Evolutionary conservation across 768 basidiomycete species (phyloP).

Genomic region (Dentipellis sp.): DNA sequence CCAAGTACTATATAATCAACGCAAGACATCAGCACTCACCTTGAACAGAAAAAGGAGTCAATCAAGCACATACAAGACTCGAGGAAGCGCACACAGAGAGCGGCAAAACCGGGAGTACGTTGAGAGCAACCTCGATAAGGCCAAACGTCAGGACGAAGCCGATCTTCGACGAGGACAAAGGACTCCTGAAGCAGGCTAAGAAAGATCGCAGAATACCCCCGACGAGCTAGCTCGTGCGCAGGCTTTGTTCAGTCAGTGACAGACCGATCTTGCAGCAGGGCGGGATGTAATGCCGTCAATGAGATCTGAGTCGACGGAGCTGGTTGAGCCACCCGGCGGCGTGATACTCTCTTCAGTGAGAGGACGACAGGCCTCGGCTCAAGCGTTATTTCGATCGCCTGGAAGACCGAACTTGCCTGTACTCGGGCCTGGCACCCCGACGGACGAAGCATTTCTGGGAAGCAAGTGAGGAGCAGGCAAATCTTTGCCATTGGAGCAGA

Average conservation of each 20-base stretch:
- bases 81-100: slow-evolving; percentile 50
- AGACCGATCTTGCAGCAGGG: slow-evolving; percentile 64
- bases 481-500: no score
- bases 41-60: slow-evolving; percentile 68
- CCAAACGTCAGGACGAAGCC: slow-evolving; percentile 57
- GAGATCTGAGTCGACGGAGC: slow-evolving; percentile 68
- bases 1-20: no score
- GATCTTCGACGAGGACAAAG: slow-evolving; percentile 52
- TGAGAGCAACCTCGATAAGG: slow-evolving; percentile 43
- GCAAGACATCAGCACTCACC: slow-evolving; percentile 55
- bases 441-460: no score
- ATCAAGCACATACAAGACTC: slow-evolving; percentile 63
- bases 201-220: slow-evolving; percentile 52
- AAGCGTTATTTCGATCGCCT: slow-evolving; percentile 75
- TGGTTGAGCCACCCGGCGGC: slow-evolving; percentile 80
- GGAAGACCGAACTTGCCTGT: slow-evolving; percentile 69
- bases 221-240: slow-evolving; percentile 56
- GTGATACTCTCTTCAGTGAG: slow-evolving; percentile 80
- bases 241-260: slow-evolving; percentile 58
- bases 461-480: no score
- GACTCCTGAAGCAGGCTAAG: slow-evolving; percentile 59
- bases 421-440: no score
- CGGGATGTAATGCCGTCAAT: slow-evolving; percentile 61
- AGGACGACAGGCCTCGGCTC: slow-evolving; percentile 78
- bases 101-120: slow-evolving; percentile 44